A percentile compares a stretch with the other conserved stretches of the same genome.
These are phyloP conservation scores for Fusarium neocosmosporiellum DNA, from an alignment of 2,329 filamentous ascomycete species.

Conservation along the genomic window DNA sequence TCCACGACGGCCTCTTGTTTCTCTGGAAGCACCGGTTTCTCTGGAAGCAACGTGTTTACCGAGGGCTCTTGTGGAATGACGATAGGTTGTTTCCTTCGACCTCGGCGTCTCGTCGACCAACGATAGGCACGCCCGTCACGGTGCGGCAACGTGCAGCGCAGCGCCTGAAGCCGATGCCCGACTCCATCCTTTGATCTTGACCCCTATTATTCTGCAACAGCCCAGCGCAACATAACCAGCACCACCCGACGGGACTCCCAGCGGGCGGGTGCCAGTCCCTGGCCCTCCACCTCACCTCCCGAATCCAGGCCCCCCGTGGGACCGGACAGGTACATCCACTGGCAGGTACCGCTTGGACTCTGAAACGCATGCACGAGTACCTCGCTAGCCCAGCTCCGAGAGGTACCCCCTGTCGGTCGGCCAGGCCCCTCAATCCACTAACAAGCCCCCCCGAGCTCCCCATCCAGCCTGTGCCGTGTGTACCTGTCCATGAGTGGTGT, in stretches of 20 bases:
- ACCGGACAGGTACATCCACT: conserved; percentile 25
- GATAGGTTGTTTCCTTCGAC: not conserved
- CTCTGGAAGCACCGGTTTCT: not conserved
- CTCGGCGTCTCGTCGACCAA: not conserved
- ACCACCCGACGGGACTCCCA: conserved; percentile 4
- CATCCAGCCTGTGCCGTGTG: conserved; percentile 14
- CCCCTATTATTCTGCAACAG: conserved; percentile 44
- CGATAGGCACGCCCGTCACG: not conserved
- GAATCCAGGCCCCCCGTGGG: conserved; percentile 15
- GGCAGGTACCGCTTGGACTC: conserved; percentile 22
- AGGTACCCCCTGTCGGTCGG: conserved; percentile 34
- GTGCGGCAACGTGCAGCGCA: not conserved
- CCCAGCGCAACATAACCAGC: conserved; percentile 29
- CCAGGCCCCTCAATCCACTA: conserved; percentile 35
- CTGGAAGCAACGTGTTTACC: not conserved
- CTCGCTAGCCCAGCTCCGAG: conserved; percentile 23
- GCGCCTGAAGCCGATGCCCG: not conserved
- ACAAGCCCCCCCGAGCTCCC: conserved; percentile 14
- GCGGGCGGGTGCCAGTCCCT: conserved; percentile 18
- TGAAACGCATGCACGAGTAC: conserved; percentile 32
- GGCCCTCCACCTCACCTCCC: conserved; percentile 30
- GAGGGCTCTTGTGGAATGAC: not conserved
- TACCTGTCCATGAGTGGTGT: conserved; percentile 7
- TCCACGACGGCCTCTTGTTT: conserved; percentile 13
- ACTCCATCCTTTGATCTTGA: conserved; percentile 19